phyloP scores from a whole-genome alignment of 2,329 filamentous ascomycete genomes.

The Dactylellina cionopaga region DNA sequence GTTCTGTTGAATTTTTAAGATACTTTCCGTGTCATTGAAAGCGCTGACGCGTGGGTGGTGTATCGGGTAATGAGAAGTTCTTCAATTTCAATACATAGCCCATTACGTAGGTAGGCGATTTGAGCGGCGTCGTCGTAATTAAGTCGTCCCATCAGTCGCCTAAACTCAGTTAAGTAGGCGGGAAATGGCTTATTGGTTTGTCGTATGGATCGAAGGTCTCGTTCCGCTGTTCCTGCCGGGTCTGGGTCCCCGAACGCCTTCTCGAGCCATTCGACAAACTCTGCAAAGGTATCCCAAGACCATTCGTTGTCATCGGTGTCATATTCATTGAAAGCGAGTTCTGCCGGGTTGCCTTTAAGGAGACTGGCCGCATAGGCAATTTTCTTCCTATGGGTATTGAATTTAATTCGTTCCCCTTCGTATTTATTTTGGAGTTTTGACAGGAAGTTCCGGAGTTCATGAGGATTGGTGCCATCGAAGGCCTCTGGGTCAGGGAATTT shows the following conservation, averaged over 20 bases:
- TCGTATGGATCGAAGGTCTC: not conserved
- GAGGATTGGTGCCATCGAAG: not conserved
- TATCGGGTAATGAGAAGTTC: conserved; percentile 1
- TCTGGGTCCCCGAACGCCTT: not conserved
- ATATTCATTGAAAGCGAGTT: conserved; percentile 4
- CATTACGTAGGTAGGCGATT: not conserved
- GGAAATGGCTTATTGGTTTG: not conserved
- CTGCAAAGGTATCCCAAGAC: not conserved
- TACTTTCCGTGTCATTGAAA: no score
- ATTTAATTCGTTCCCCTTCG: not conserved
- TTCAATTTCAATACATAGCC: not conserved
- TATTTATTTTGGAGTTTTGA: conserved; percentile 1
- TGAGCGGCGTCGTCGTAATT: not conserved
- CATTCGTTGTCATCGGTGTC: not conserved
- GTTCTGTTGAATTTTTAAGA: no score
- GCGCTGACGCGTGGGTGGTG: not conserved
- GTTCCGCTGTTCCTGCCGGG: not conserved
- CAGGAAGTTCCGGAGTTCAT: not conserved
- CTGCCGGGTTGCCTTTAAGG: not conserved
- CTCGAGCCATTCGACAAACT: not conserved
- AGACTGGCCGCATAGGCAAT: not conserved
- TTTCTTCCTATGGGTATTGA: not conserved
- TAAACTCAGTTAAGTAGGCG: not conserved
- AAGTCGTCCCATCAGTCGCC: not conserved
- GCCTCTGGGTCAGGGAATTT: no score